Base-by-base conservation (phyloP, 805 yeast genomes). In the Nakazawaea ishiwadae region DNA sequence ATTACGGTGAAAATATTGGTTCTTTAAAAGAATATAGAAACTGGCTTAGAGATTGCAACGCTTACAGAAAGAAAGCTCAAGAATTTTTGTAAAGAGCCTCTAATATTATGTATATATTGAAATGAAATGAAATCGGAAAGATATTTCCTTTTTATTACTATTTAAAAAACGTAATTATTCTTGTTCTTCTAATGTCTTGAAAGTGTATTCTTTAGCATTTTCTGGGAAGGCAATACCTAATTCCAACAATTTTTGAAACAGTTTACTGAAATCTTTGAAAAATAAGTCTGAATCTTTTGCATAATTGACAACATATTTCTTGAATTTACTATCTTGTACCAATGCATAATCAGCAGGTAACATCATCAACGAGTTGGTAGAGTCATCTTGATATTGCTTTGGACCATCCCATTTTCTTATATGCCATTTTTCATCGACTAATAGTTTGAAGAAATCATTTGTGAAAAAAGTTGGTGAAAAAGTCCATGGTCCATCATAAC, bases 21-120 rank as follows among this genome's bases (percentile, higher is more conserved):
- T 83, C 95, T 40, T 64, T 91, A 56, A 77, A 77, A 51, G 90
- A 79, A 50, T 93, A 93, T 65, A 84, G 89, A 65, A 93, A 86
- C 61, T 93, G 99, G 99, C 71, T 93, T 54, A 79, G 98, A 55
- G 98, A 93, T 62, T 86, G 96, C 56, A 83, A 87, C 55, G 89
- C 96, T 28, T 93, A 84, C 69, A 79, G 81, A 59, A 79, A 90
- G 67, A 88, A 86, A 63, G 75, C 88, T 17, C 74, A 74, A 56
- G 90, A 84, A 53, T 86, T 86, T 54, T 66, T 84, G 54, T 83
- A 55, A 62, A 44, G 49, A 57, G 27, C n/a, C n/a, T n/a, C n/a
- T n/a, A n/a, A n/a, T n/a, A n/a, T n/a, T n/a, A n/a, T n/a, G n/a
- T n/a, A n/a, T n/a, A n/a, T n/a, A n/a, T n/a, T n/a, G n/a, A n/a